A percentile compares a stretch with the other conserved stretches of the same genome.
Conservation (phyloP, 768 basidiomycete genomes). For the Scleroderma bovista region DNA sequence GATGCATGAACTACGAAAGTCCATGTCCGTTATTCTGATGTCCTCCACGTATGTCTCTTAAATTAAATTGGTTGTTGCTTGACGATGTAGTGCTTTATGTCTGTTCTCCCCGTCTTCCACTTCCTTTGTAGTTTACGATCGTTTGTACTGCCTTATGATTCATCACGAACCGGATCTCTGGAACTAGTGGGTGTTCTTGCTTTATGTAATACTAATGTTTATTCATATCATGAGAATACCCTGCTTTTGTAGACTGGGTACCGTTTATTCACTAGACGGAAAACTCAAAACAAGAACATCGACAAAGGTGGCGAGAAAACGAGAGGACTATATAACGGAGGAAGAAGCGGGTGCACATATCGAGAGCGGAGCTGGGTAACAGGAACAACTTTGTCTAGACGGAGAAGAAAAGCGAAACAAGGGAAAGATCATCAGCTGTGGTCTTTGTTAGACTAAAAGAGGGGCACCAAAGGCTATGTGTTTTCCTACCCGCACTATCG, state of each 20-base stretch:
- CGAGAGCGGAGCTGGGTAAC: slow-evolving; percentile 34
- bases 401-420: slow-evolving; percentile 12
- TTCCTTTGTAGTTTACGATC: not conserved
- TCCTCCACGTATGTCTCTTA: not conserved
- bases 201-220: too few species aligned
- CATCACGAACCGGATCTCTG: too few species aligned
- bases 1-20: slow-evolving; percentile 14
- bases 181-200: too few species aligned
- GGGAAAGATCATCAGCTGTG: slow-evolving; percentile 5
- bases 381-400: slow-evolving; percentile 16
- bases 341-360: slow-evolving; percentile 26
- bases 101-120: not conserved
- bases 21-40: not conserved
- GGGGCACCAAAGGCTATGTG: slow-evolving; percentile 9
- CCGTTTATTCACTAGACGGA: slow-evolving; percentile 5
- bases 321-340: slow-evolving; percentile 30
- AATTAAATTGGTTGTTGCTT: too few species aligned
- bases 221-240: too few species aligned
- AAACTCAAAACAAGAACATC: slow-evolving; percentile 29
- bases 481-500: slow-evolving; percentile 16
- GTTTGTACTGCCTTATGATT: not conserved
- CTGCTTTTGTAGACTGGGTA: not conserved
- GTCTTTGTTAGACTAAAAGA: not conserved
- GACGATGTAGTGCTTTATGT: too few species aligned
- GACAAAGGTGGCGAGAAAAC: slow-evolving; percentile 20